A percentile compares a stretch with the other conserved stretches of the same genome.
Conservation (phyloP, 2,329 filamentous ascomycete genomes). For the Paracoccidioides lutzii region DNA sequence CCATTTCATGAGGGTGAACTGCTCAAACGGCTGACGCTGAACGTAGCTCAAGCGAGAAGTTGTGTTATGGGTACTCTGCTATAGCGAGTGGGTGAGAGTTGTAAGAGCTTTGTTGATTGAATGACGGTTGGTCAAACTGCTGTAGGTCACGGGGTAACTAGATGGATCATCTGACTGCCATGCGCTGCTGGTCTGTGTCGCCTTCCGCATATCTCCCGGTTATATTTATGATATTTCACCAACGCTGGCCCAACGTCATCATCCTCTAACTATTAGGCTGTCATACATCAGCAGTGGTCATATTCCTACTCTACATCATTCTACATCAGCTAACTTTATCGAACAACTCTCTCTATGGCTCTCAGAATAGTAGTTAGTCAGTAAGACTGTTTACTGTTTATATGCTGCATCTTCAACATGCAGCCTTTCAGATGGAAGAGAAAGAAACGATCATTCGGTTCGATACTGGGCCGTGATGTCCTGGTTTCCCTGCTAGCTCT, state of each 20-base stretch:
- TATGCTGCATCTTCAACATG: neutral
- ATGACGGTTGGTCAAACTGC: too few species aligned
- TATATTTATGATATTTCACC: neutral
- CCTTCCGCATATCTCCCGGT: neutral
- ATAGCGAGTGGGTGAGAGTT: neutral
- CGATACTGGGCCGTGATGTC: neutral
- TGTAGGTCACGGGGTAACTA: neutral
- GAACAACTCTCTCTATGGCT: neutral
- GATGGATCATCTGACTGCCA: neutral
- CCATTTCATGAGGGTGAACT: neutral
- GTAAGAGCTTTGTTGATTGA: neutral
- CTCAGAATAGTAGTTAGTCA: neutral
- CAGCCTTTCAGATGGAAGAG: slow-evolving; percentile 3
- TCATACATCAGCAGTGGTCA: neutral
- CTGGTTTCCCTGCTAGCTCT: neutral
- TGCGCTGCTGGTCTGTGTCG: neutral
- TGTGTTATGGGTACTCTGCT: neutral
- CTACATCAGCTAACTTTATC: neutral
- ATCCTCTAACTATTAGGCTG: neutral
- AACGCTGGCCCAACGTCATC: neutral
- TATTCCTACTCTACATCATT: neutral
- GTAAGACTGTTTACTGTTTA: neutral
- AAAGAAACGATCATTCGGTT: neutral
- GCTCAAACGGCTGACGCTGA: neutral
- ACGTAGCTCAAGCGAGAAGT: neutral